Percentiles rank a stretch among this genome's conserved stretches.
Conservation (phyloP, 1,284 basidiomycete genomes). For the Ustilago sp. region DNA sequence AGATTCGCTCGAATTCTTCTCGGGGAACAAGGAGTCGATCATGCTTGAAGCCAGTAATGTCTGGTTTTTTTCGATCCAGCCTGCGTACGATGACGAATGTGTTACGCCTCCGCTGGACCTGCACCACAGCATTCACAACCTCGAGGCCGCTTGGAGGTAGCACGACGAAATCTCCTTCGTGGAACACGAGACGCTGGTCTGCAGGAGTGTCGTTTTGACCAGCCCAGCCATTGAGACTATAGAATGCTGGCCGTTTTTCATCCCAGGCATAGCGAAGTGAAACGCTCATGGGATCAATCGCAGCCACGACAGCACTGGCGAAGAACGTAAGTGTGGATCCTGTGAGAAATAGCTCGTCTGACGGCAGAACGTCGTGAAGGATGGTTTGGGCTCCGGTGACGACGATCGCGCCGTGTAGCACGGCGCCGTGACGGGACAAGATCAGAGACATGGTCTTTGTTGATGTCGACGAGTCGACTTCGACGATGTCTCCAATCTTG, state of each 20-base stretch:
- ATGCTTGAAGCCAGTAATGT: constrained; percentile 17
- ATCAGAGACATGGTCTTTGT: not conserved
- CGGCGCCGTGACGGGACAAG: not conserved
- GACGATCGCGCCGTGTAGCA: not conserved
- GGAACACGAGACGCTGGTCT: not conserved
- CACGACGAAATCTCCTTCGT: constrained; percentile 44
- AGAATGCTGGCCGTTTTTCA: constrained; percentile 10
- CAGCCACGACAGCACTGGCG: not conserved
- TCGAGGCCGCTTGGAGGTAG: constrained; percentile 1
- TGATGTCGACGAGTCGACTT: not conserved
- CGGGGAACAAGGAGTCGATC: constrained; percentile 26
- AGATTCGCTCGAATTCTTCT: not conserved
- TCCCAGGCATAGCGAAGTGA: constrained; percentile 20
- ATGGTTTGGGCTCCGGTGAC: not conserved
- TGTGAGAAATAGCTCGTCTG: constrained; percentile 21
- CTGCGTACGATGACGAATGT: constrained; percentile 3
- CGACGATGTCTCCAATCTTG: constrained; percentile 17
- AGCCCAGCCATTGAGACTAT: constrained; percentile 18
- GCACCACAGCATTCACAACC: constrained; percentile 17
- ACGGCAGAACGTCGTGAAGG: constrained; percentile 8
- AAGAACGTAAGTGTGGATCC: not conserved
- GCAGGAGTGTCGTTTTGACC: too few species aligned
- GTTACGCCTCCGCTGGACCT: constrained; percentile 23
- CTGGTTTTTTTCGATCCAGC: constrained; percentile 11
- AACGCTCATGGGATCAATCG: constrained; percentile 9